Base-by-base conservation (phyloP, 2,329 filamentous ascomycete species). In the Cordyceps javanica region DNA sequence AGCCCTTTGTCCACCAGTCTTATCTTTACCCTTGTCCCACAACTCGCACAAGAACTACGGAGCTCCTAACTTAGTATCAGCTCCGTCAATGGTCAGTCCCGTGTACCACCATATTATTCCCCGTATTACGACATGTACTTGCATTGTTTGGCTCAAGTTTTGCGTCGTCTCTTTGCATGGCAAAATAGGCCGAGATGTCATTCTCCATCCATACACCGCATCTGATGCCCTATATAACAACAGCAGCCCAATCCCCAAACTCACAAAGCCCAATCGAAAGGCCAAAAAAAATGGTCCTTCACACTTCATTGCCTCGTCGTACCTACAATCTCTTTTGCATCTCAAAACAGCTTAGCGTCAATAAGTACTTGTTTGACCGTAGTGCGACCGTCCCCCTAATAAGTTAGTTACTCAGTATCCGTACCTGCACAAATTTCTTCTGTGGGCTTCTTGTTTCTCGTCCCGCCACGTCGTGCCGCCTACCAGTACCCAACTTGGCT, bases 371-470 rank as follows among this genome's bases (percentile, higher is more conserved):
- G 26, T 53, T 54, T 54, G 39, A 23, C 51, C 51, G 38, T 8
- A 34, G 51, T 54, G 16, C 28, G 25, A 38, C 51, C 44, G 53
- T 32, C 52, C 11, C 46, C n/a, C n/a, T n/a, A n/a, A n/a, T n/a
- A n/a, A n/a, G n/a, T n/a, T n/a, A n/a, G n/a, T n/a, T n/a, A n/a
- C n/a, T n/a, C n/a, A n/a, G n/a, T n/a, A n/a, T n/a, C n/a, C n/a
- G n/a, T n/a, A n/a, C n/a, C n/a, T n/a, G n/a, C n/a, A 44, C 42
- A 41, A 55, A 48, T 56, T 41, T 48, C 21, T 36, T 55, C 21
- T 36, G 36, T 34, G 39, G 25, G 36, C 19, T 54, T n/a, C n/a
- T n/a, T n/a, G n/a, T n/a, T n/a, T n/a, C n/a, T n/a, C n/a, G n/a
- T n/a, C 8, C 39, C 28, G n/a, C 19, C 19, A 23, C n/a, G n/a